Conservation (phyloP, 805 yeast species). For the Priceomyces melissophilus region DNA sequence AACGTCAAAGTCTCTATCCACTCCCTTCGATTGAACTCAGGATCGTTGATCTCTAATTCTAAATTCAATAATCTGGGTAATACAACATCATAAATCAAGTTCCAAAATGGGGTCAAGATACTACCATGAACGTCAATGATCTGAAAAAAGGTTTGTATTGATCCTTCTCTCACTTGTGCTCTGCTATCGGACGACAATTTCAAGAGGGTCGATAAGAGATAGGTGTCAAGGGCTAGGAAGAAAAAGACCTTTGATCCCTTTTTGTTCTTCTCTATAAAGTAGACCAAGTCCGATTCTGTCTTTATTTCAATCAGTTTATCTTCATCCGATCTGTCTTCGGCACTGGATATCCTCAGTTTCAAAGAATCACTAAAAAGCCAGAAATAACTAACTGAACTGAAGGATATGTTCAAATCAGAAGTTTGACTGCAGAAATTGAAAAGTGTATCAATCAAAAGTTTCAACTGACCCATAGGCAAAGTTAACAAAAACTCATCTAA, state of each 20-base stretch:
- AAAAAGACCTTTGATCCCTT: conserved; percentile 9
- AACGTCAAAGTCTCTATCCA: conserved; percentile 63
- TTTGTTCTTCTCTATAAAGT: conserved; percentile 7
- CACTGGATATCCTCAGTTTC: conserved; percentile 17
- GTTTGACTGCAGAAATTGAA: conserved; percentile 68
- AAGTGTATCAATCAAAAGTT: conserved; percentile 66
- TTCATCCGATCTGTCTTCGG: neutral
- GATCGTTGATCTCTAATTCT: conserved; percentile 18
- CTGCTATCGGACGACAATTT: conserved; percentile 62
- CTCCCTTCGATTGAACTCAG: conserved; percentile 29
- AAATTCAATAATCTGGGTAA: conserved; percentile 47
- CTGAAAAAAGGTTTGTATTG: conserved; percentile 83
- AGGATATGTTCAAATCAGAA: conserved; percentile 79
- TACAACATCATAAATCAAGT: conserved; percentile 59
- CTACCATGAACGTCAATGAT: conserved; percentile 70
- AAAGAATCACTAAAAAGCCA: conserved; percentile 86
- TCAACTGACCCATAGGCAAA: conserved; percentile 64
- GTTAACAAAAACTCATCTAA: conserved; percentile 79
- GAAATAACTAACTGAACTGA: conserved; percentile 86
- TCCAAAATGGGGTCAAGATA: conserved; percentile 57
- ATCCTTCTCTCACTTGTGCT: conserved; percentile 83
- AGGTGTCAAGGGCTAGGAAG: conserved; percentile 21
- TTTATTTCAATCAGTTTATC: neutral
- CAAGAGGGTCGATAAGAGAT: conserved; percentile 60
- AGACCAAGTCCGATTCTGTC: conserved; percentile 8